Evolutionary conservation across 345 rosid genomes (phyloP).

Genomic region (Salix purpurea): DNA sequence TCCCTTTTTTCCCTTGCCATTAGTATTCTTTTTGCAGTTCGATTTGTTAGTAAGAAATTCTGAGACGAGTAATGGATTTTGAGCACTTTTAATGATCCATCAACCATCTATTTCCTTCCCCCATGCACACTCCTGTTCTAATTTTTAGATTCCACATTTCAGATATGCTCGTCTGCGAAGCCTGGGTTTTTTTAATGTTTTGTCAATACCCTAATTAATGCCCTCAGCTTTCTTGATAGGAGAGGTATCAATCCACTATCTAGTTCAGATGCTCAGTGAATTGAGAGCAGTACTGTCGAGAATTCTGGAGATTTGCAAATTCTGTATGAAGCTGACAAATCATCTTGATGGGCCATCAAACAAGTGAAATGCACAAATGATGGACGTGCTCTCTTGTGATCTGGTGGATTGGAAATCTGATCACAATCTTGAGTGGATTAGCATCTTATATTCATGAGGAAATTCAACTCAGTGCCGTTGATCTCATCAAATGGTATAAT

Average conservation of each 20-base stretch:
- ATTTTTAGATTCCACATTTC: not conserved
- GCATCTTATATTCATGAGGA: no score
- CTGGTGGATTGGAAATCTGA: not conserved
- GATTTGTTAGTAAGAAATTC: conserved; percentile 36
- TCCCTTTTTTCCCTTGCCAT: conserved; percentile 12
- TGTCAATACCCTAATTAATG: not conserved
- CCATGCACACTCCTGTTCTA: not conserved
- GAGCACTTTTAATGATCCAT: conserved; percentile 12
- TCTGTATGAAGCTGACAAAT: not conserved
- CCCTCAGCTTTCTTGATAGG: not conserved
- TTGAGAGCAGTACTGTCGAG: not conserved
- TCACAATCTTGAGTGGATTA: not conserved
- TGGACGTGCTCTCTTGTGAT: not conserved
- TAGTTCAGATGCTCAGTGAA: not conserved
- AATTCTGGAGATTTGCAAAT: not conserved
- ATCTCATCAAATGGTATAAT: not conserved
- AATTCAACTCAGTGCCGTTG: not conserved
- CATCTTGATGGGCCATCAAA: not conserved
- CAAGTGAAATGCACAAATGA: not conserved
- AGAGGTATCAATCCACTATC: not conserved
- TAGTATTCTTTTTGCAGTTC: conserved; percentile 67
- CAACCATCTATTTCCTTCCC: not conserved
- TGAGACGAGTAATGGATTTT: conserved; percentile 38
- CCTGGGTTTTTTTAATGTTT: not conserved
- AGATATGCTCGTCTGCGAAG: not conserved